Percentiles rank a stretch among this genome's conserved stretches.
Conservation (phyloP, 2,329 filamentous ascomycete genomes). For the Cytospora leucostoma region DNA sequence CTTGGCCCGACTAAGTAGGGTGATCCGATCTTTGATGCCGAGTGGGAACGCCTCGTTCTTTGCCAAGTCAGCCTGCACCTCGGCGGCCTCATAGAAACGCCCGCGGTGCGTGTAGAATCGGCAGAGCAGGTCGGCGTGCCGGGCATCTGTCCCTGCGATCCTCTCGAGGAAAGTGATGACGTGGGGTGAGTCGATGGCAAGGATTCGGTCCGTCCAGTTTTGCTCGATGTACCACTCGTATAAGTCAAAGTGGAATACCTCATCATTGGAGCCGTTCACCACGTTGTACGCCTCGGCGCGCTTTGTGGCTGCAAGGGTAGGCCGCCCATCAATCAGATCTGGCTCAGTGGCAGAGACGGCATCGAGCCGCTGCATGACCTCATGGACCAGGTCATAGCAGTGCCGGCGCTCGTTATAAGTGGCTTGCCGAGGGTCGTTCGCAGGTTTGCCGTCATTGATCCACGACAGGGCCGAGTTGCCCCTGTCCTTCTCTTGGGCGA, state of each 20-base stretch:
- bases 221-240: conserved; percentile 96
- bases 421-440: conserved; percentile 66
- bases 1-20: conserved; percentile 86
- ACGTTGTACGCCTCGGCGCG: conserved; percentile 86
- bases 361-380: conserved; percentile 78
- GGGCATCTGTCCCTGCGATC: conserved; percentile 69
- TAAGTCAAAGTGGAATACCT: conserved; percentile 93
- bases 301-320: conserved; percentile 74
- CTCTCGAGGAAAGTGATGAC: conserved; percentile 84
- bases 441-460: conserved; percentile 80
- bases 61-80: conserved; percentile 81
- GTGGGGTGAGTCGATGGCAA: conserved; percentile 81
- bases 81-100: conserved; percentile 82
- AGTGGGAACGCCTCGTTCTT: conserved; percentile 74
- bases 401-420: conserved; percentile 71
- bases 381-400: conserved; percentile 87
- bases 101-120: conserved; percentile 85
- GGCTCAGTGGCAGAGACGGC: conserved; percentile 67
- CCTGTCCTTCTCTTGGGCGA: conserved; percentile 82
- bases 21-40: conserved; percentile 81
- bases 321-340: conserved; percentile 74
- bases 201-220: conserved; percentile 80
- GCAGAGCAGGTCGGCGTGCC: conserved; percentile 89
- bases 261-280: conserved; percentile 83
- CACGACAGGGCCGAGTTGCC: conserved; percentile 83